Evolutionary conservation across 805 yeast genomes (phyloP).

Genomic region (Yamadazyma olivae): DNA sequence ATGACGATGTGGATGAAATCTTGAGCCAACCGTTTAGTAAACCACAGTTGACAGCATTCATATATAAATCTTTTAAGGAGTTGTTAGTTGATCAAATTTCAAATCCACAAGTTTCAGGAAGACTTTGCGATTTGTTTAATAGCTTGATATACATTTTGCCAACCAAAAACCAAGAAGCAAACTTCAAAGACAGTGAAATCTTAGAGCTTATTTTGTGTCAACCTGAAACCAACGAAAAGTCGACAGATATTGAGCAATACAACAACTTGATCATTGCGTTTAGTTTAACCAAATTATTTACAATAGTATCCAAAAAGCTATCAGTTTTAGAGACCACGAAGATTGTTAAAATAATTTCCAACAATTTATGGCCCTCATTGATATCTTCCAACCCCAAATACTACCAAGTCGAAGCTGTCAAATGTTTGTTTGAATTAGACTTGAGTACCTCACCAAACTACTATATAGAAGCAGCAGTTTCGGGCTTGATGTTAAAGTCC

Average conservation of each 20-base stretch:
- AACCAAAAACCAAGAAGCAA: conserved; percentile 3
- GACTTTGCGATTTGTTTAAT: conserved; percentile 18
- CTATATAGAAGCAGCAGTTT: conserved; percentile 71
- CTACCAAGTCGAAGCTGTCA: conserved; percentile 70
- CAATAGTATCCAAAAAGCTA: conserved; percentile 28
- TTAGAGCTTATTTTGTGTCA: conserved; percentile 13
- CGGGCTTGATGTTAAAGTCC: conserved; percentile 48
- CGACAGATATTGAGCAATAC: conserved; percentile 7
- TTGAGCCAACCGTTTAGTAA: conserved; percentile 13
- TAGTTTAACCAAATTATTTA: conserved; percentile 41
- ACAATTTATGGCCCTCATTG: conserved; percentile 55
- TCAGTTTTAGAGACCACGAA: conserved; percentile 24
- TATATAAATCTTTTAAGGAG: conserved; percentile 16
- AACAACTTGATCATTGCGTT: conserved; percentile 30
- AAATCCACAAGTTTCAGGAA: conserved; percentile 13
- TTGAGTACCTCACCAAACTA: conserved; percentile 43
- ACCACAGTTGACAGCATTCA: conserved; percentile 14
- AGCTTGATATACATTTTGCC: conserved; percentile 21
- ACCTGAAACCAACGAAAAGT: conserved; percentile 7
- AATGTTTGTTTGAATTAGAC: conserved; percentile 59
- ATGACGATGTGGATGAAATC: conserved; percentile 2
- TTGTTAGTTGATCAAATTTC: conserved; percentile 16
- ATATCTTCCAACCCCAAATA: conserved; percentile 44
- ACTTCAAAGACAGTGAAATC: conserved; percentile 10
- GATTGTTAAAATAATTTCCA: conserved; percentile 28